phyloP scores from a whole-genome alignment of 352 stramenopile species.

The Peronosclerospora sorghi region DNA sequence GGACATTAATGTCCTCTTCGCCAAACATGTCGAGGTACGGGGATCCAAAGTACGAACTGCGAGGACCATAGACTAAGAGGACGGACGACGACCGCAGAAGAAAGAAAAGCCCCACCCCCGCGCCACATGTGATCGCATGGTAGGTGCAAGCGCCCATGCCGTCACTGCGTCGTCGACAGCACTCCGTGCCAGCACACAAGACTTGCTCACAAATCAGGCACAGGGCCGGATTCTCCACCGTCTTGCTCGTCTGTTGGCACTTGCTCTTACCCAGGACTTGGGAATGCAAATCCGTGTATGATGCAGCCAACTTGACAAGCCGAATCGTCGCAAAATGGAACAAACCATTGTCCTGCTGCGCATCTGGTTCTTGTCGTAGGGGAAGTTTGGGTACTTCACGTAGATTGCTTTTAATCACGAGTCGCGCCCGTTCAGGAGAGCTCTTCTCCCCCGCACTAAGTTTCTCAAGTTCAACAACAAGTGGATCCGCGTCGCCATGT shows the following conservation, averaged over 20 bases:
- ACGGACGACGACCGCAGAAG: conserved; percentile 72
- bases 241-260: conserved; percentile 59
- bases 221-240: conserved; percentile 70
- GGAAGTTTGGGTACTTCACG: conserved; percentile 40
- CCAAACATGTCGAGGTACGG: conserved; percentile 84
- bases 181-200: conserved; percentile 73
- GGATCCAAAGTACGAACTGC: conserved; percentile 78
- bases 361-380: conserved; percentile 34
- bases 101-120: conserved; percentile 70
- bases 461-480: conserved; percentile 32
- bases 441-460: conserved; percentile 3
- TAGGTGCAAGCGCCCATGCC: conserved; percentile 64
- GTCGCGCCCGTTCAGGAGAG: conserved; percentile 2
- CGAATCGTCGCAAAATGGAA: conserved; percentile 61
- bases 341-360: conserved; percentile 15
- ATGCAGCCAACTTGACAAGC: conserved; percentile 44
- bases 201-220: conserved; percentile 69
- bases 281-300: conserved; percentile 73
- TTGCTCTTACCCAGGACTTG: conserved; percentile 59
- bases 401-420: conserved; percentile 38
- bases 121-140: conserved; percentile 62
- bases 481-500: conserved; percentile 30
- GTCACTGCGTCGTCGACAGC: conserved; percentile 54
- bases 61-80: conserved; percentile 56
- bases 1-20: conserved; percentile 79